A percentile compares a stretch with the other conserved stretches of the same genome.
phyloP scores from a whole-genome alignment of 371 early-diverging fungal species.

The Zopfochytrium polystomum region DNA sequence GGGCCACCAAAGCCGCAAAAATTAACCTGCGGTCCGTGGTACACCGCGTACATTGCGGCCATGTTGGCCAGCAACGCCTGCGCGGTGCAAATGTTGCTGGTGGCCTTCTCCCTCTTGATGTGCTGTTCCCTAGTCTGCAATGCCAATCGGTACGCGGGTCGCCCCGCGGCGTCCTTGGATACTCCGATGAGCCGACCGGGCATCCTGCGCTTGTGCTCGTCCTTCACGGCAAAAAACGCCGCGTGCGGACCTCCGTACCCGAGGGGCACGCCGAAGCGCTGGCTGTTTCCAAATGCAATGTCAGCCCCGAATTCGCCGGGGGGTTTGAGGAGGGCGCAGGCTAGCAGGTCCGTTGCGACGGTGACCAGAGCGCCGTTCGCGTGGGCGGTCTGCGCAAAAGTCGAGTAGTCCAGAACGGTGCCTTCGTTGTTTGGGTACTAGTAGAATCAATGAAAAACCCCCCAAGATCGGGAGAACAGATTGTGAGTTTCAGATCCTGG shows the following conservation, averaged over 20 bases:
- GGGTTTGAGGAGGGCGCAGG: conserved; percentile 85
- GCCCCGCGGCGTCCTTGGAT: conserved; percentile 85
- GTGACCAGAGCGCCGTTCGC: conserved; percentile 79
- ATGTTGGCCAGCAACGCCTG: conserved; percentile 91
- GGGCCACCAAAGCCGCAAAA: neutral
- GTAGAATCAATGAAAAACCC: conserved; percentile 8
- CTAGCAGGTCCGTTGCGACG: conserved; percentile 89
- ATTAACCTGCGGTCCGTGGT: conserved; percentile 85
- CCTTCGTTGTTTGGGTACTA: conserved; percentile 94
- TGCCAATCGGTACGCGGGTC: conserved; percentile 88
- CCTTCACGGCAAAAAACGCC: conserved; percentile 93
- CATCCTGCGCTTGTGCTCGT: conserved; percentile 88
- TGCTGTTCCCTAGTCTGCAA: conserved; percentile 98
- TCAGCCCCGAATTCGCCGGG: conserved; percentile 95
- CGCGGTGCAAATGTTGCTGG: conserved; percentile 97
- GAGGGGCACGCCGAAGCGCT: conserved; percentile 95
- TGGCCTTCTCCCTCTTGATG: conserved; percentile 97
- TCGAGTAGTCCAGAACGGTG: conserved; percentile 72
- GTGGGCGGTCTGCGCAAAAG: conserved; percentile 74
- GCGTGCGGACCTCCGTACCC: conserved; percentile 99
- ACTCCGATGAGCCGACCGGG: conserved; percentile 95
- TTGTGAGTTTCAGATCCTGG: no score
- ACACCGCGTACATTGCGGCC: conserved; percentile 93
- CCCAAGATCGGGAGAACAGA: no score
- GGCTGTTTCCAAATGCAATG: conserved; percentile 93